Evolutionary conservation across 495 filamentous ascomycete genomes (phyloP).

Genomic region (Copromyces sp.): DNA sequence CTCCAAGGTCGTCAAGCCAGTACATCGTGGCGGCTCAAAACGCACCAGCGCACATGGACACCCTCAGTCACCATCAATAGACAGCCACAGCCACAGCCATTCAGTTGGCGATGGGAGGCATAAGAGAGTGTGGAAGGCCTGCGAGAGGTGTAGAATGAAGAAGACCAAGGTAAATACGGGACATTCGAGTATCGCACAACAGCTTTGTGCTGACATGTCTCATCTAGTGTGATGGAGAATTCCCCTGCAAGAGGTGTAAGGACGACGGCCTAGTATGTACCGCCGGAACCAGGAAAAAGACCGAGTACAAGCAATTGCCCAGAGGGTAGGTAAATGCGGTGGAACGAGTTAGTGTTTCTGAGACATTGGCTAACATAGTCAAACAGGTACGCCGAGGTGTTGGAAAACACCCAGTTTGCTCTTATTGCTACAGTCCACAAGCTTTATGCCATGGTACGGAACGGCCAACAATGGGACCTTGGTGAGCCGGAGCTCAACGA

Average conservation of each 20-base stretch:
- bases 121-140: slow-evolving; percentile 62
- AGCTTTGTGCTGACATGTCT: not conserved
- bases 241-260: slow-evolving; percentile 58
- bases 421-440: slow-evolving; percentile 48
- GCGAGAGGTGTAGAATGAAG: slow-evolving; percentile 61
- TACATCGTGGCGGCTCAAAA: slow-evolving; percentile 17
- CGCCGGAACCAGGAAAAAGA: slow-evolving; percentile 48
- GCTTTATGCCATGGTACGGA: slow-evolving; percentile 48
- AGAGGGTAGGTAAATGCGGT: slow-evolving; percentile 27
- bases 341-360: not conserved
- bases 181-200: not conserved
- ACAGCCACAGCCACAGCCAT: slow-evolving; percentile 21
- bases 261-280: slow-evolving; percentile 49
- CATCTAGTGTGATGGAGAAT: slow-evolving; percentile 52
- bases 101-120: slow-evolving; percentile 35
- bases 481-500: slow-evolving; percentile 48
- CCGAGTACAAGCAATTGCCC: slow-evolving; percentile 48
- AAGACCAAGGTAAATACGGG: slow-evolving; percentile 50
- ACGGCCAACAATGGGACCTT: slow-evolving; percentile 42
- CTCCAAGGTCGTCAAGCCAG: slow-evolving; percentile 22
- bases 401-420: slow-evolving; percentile 48
- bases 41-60: slow-evolving; percentile 21
- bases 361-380: slow-evolving; percentile 11
- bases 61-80: slow-evolving; percentile 17
- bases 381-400: slow-evolving; percentile 44